A percentile compares a stretch with the other conserved stretches of the same genome.
Conservation (phyloP, 1,284 basidiomycete genomes). For the Earliella scabrosa region DNA sequence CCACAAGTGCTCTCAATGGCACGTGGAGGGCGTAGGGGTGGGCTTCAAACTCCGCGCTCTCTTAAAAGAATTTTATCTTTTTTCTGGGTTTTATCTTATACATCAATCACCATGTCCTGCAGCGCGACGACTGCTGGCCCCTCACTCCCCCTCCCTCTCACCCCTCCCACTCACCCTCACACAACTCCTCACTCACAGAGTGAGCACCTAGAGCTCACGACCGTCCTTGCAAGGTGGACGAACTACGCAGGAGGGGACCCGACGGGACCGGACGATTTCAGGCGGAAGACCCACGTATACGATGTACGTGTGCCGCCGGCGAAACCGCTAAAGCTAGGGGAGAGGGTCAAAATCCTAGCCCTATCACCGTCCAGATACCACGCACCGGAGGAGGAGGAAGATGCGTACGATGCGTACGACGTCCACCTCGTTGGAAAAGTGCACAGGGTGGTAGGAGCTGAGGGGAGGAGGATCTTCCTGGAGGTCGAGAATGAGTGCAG, state of each 20-base stretch:
- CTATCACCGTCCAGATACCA: neutral
- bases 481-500: neutral
- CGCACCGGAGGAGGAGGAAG: neutral
- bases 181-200: too few species aligned
- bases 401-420: neutral
- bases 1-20: too few species aligned
- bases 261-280: neutral
- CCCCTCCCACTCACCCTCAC: too few species aligned
- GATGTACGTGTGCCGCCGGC: neutral
- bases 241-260: neutral
- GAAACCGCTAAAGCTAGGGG: neutral
- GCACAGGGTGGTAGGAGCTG: neutral
- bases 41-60: too few species aligned
- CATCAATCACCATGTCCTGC: too few species aligned
- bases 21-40: too few species aligned
- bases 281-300: neutral
- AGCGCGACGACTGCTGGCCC: too few species aligned
- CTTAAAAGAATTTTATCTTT: too few species aligned
- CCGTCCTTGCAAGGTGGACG: neutral
- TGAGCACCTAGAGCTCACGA: too few species aligned
- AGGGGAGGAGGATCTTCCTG: neutral
- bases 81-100: too few species aligned
- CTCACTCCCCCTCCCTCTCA: too few species aligned
- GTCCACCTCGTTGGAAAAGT: neutral
- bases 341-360: neutral